These are phyloP conservation scores for Metrosideros polymorpha DNA, from an alignment of 441 rosid genomes.

Conservation along the genomic window DNA sequence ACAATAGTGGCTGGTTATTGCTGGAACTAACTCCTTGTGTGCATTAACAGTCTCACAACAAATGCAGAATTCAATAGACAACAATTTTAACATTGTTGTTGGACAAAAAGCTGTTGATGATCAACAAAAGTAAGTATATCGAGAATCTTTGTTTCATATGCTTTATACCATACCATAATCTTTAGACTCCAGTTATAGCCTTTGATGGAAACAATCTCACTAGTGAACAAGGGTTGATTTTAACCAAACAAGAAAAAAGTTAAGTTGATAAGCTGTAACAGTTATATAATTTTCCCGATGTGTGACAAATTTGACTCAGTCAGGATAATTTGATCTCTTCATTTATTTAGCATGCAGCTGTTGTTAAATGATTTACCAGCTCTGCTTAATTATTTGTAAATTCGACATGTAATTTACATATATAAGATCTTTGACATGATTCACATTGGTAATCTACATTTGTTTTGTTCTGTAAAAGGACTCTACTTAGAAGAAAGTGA, in stretches of 20 bases:
- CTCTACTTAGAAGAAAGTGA: neutral
- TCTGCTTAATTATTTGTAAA: neutral
- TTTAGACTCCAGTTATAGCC: neutral
- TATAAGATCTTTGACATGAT: neutral
- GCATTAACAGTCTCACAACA: conserved; percentile 12
- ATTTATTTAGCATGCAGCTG: neutral
- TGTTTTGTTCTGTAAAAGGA: neutral
- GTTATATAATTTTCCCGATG: neutral
- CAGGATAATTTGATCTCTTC: neutral
- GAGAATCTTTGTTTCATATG: neutral
- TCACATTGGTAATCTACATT: neutral
- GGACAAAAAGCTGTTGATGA: conserved; percentile 16
- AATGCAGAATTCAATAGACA: conserved; percentile 9
- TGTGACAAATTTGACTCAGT: neutral
- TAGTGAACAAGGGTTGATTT: neutral
- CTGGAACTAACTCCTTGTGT: conserved; percentile 15
- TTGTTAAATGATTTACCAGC: neutral
- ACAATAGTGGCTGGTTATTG: conserved; percentile 11
- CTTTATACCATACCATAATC: neutral
- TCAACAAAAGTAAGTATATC: conserved; percentile 29
- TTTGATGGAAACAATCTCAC: neutral
- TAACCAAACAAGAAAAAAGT: neutral
- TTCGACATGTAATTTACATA: neutral
- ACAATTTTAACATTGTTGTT: conserved; percentile 6
- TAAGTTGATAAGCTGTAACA: neutral